phyloP scores from a whole-genome alignment of 495 filamentous ascomycete genomes.

The Talaromyces proteolyticus region DNA sequence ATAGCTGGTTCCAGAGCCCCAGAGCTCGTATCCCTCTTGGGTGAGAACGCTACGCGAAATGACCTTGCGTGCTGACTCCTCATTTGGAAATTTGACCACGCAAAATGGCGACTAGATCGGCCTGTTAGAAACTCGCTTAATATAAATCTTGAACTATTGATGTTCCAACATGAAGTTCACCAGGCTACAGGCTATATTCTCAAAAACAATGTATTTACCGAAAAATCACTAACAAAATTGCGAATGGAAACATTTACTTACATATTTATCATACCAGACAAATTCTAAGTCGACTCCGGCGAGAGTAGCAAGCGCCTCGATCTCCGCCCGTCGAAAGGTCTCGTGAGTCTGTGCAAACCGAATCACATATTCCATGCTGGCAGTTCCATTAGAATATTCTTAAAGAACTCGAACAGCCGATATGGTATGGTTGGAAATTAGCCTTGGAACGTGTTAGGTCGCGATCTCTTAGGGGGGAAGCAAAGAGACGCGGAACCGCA shows the following conservation, averaged over 20 bases:
- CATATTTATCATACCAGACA: constrained; percentile 63
- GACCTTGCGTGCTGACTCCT: constrained; percentile 56
- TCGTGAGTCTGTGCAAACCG: constrained; percentile 88
- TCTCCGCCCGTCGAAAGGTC: constrained; percentile 79
- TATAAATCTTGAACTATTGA: no score
- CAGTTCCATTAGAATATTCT: background rate
- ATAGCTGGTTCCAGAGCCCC: constrained; percentile 69
- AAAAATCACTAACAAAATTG: background rate
- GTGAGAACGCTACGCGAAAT: constrained; percentile 72
- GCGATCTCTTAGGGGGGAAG: no score
- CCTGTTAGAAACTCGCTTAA: no score
- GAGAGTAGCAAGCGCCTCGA: constrained; percentile 73
- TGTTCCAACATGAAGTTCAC: no score
- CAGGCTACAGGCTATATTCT: no score
- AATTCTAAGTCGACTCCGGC: constrained; percentile 63
- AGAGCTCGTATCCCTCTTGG: constrained; percentile 80
- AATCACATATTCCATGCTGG: constrained; percentile 72
- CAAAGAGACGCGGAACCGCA: background rate
- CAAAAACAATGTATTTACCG: no score
- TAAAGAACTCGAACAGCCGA: no score
- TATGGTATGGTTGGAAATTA: no score
- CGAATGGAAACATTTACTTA: constrained; percentile 34
- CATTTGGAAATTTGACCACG: constrained; percentile 62
- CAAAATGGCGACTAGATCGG: constrained; percentile 75
- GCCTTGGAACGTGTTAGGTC: no score